Conservation (phyloP, 2,329 filamentous ascomycete species). For the Cladophialophora bantiana region DNA sequence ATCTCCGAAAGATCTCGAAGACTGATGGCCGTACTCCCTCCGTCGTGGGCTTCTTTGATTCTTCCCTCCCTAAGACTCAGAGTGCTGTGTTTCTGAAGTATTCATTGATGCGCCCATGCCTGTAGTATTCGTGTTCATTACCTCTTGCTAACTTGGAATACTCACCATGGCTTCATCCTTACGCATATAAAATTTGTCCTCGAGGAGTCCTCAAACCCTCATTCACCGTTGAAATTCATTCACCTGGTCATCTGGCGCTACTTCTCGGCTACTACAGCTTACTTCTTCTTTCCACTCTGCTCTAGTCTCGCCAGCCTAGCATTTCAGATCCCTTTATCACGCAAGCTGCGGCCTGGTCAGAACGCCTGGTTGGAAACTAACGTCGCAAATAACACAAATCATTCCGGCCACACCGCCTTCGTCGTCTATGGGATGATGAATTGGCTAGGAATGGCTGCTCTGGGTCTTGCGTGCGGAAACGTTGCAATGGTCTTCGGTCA, state of each 20-base stretch:
- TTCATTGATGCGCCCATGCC: slow-evolving; percentile 18
- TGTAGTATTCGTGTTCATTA: background rate
- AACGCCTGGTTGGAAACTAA: background rate
- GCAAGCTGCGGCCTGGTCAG: slow-evolving; percentile 50
- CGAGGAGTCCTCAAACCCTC: slow-evolving; percentile 43
- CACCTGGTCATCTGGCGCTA: slow-evolving; percentile 57
- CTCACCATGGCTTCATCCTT: slow-evolving; percentile 63
- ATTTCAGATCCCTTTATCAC: slow-evolving; percentile 67
- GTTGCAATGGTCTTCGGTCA: slow-evolving; percentile 67
- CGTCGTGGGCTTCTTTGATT: slow-evolving; percentile 43
- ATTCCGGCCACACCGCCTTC: slow-evolving; percentile 66
- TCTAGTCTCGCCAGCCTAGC: slow-evolving; percentile 70
- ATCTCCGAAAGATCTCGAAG: slow-evolving; percentile 12
- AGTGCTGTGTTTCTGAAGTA: background rate
- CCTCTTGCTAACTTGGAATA: slow-evolving; percentile 34
- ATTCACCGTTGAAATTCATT: slow-evolving; percentile 60
- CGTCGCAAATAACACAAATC: slow-evolving; percentile 54
- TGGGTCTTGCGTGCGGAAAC: slow-evolving; percentile 71
- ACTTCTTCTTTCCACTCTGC: slow-evolving; percentile 67
- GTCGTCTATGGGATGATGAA: slow-evolving; percentile 70
- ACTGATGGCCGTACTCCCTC: slow-evolving; percentile 29
- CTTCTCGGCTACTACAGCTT: slow-evolving; percentile 62
- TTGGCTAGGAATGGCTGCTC: slow-evolving; percentile 67
- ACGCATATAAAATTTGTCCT: slow-evolving; percentile 66
- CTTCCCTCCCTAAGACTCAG: slow-evolving; percentile 31